Conservation (phyloP, 202 grass and related monocot species). For the Brachypodium distachyon region DNA sequence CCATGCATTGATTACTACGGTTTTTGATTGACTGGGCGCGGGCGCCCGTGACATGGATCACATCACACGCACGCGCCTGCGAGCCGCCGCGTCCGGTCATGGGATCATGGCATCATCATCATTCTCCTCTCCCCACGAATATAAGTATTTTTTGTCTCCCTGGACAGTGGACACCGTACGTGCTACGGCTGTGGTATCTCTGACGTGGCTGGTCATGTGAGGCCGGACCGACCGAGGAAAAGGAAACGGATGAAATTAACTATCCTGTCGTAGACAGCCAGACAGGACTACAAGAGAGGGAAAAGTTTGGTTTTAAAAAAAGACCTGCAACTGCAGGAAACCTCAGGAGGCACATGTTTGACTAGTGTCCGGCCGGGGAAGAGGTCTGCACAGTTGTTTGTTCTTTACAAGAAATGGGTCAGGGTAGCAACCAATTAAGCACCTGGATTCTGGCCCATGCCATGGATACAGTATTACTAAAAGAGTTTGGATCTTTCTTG, state of each 20-base stretch:
- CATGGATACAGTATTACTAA: neutral
- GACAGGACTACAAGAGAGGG: neutral
- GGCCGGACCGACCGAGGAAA: neutral
- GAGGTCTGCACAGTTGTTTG: neutral
- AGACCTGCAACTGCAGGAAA: neutral
- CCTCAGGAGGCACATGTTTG: slow-evolving; percentile 13
- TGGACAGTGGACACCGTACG: neutral
- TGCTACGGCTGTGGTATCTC: neutral
- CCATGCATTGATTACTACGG: slow-evolving; percentile 24
- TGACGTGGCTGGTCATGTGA: slow-evolving; percentile 20
- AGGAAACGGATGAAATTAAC: neutral
- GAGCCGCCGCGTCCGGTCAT: slow-evolving; percentile 1
- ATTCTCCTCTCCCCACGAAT: slow-evolving; percentile 16
- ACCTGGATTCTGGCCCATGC: slow-evolving; percentile 1
- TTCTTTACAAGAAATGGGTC: neutral
- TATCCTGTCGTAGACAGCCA: neutral
- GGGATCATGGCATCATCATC: slow-evolving; percentile 18
- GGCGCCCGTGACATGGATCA: neutral
- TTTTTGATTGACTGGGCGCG: neutral
- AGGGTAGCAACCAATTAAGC: neutral
- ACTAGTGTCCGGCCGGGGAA: neutral
- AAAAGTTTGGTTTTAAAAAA: neutral
- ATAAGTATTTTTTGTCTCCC: neutral
- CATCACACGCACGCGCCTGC: neutral
- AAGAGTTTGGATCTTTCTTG: neutral